phyloP scores from a whole-genome alignment of 345 rosid genomes.

The Syzygium aqueum region DNA sequence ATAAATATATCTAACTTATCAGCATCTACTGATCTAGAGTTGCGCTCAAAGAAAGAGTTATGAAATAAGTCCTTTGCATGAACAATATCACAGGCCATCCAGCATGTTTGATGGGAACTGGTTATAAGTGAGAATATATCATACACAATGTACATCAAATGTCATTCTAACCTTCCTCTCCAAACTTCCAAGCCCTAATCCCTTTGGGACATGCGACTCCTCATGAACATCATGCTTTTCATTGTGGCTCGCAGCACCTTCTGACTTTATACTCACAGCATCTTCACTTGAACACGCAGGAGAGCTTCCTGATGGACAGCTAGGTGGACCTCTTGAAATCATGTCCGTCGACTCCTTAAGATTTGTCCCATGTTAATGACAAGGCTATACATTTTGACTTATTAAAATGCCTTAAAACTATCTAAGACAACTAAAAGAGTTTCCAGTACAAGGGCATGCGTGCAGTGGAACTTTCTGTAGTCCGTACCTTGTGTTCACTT shows the following conservation, averaged over 20 bases:
- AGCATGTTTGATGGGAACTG: not conserved
- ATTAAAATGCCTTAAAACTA: not conserved
- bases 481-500: conserved; percentile 33
- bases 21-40: not conserved
- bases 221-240: conserved; percentile 25
- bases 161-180: conserved; percentile 60
- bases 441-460: not conserved
- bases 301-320: conserved; percentile 15
- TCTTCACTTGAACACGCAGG: conserved; percentile 16
- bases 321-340: conserved; percentile 24
- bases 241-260: conserved; percentile 27
- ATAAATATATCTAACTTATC: not conserved
- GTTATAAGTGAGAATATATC: not conserved
- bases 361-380: not conserved
- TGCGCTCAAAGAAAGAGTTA: not conserved
- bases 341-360: conserved; percentile 15
- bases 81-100: not conserved
- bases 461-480: not conserved
- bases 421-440: not conserved
- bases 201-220: conserved; percentile 50
- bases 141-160: not conserved
- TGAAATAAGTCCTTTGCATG: not conserved
- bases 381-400: not conserved
- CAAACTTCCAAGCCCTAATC: conserved; percentile 78
- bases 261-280: conserved; percentile 17